Base-by-base conservation (phyloP, 495 filamentous ascomycete genomes). In the Zalerion maritima region DNA sequence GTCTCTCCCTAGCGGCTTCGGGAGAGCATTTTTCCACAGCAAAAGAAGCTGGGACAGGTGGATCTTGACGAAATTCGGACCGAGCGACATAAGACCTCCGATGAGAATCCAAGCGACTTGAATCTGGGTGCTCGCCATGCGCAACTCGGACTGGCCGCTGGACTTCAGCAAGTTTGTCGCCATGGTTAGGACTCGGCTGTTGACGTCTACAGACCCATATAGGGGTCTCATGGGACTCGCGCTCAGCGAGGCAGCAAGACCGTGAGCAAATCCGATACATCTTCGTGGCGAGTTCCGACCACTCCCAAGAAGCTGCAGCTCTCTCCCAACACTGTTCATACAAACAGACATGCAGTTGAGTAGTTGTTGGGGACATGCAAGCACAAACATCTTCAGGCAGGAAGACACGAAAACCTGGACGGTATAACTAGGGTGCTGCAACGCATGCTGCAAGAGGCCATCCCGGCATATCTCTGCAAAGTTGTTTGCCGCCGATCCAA, bases 101-200 rank as follows among this genome's bases (percentile, higher is more conserved):
- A 99, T 91, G 29, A 99, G 54, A 24, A 92, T 92, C 89, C 89
- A 99, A 12, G 89, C 87, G 4, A 96, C 85, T 42, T 99, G 89
- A 20, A 99, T 84, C 46, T 99, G 89, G 10, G 83, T 92, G 41
- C 79, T 79, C 11, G 87, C 87, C 26, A 87, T 75, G 24, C 91
- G 76, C 31, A 99, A 64, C 40, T 99, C 87, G 7, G 81, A 86
- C 41, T 78, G 81, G 18, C 84, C 77, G 52, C 86, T 94, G 0
- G 77, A 85, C 49, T 99, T 99, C 23, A 99, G 69, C 7, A 99
- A 62, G 20, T 81, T 79, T 3, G 83, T 96, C 12, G 89, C 84
- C 53, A 93, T 81, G 9, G 81, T 78, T 35, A 96, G 66, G 22
- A 94, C 79, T 10, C 84, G 71, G 22, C 87, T 86, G 49, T 92